Evolutionary conservation across 169 alveolate genomes (phyloP), one percentile per base, ranked within the genome.

Genomic region (Eimeria nieschulzi): DNA sequence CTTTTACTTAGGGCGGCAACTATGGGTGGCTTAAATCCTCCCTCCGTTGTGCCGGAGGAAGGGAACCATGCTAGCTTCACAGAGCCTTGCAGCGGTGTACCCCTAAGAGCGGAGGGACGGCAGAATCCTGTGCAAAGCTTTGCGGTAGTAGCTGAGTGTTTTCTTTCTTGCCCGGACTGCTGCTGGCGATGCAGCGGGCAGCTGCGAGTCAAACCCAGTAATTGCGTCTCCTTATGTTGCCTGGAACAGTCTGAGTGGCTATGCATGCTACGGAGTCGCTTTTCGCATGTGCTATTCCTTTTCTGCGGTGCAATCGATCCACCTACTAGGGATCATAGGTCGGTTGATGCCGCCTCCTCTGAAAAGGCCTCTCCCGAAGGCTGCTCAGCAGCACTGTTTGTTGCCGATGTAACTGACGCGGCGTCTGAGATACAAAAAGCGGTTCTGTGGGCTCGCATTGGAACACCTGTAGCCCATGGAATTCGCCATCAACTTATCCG

Each of bases 181-280:
- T 75, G 84, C 84, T 75, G 84, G 84, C 61, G 84, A 61, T 75
- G 84, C 66, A 53, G 84, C 68, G 46, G 84, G 59, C 84, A 26
- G 10, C 66, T 17, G 23, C 66, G 84, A 12, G 63, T 75, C n/a
- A 51, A 15, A 19, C 7, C 66, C 9, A 10, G 33, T 5, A 26
- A 39, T n/a, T 51, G 33, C 3, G 84, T 75, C 10, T 39, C 84
- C 39, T n/a, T 75, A 0, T 75, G 84, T 64, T 75, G 84, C 84
- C 84, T 75, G 59, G 84, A 75, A n/a, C 8, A 21, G 21, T 75
- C 84, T 51, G 64, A 51, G 66, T 75, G 84, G 84, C 84, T 75
- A 9, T 75, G 68, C 84, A 75, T 75, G 84, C 84, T 75, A 26
- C 63, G 84, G 46, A 75, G 84, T 64, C 84, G 84, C 39, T 75